phyloP scores from a whole-genome alignment of 2,329 filamentous ascomycete genomes.

The Pseudopithomyces maydicus region DNA sequence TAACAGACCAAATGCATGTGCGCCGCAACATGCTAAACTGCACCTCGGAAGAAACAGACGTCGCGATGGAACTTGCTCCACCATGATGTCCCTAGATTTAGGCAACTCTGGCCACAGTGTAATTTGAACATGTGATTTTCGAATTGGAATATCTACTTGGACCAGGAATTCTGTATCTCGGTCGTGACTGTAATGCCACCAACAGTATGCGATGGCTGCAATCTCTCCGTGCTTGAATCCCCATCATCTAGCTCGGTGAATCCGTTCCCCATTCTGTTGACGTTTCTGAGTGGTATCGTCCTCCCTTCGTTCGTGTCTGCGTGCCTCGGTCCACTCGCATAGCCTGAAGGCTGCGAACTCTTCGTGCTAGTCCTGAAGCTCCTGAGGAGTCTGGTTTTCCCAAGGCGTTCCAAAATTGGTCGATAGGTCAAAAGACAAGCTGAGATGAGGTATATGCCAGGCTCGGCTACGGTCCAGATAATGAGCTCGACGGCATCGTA shows the following conservation, averaged over 20 bases:
- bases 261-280: neutral
- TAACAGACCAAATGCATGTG: too few relatives aligned
- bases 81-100: too few relatives aligned
- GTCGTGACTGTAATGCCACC: neutral
- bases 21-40: too few relatives aligned
- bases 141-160: too few relatives aligned
- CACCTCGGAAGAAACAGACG: too few relatives aligned
- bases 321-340: neutral
- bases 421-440: neutral
- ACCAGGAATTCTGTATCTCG: neutral
- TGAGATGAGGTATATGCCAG: neutral
- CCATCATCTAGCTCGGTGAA: neutral
- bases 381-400: neutral
- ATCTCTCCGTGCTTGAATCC: neutral
- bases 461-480: neutral
- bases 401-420: neutral
- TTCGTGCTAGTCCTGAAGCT: neutral
- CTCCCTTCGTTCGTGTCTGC: neutral
- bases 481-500: conserved; percentile 1
- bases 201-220: neutral
- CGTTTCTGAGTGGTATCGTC: neutral
- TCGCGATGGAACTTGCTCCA: too few relatives aligned
- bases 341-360: neutral
- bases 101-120: too few relatives aligned
- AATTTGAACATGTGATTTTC: too few relatives aligned